phyloP scores from a whole-genome alignment of 345 rosid genomes.

The Eutrema yunnanense region DNA sequence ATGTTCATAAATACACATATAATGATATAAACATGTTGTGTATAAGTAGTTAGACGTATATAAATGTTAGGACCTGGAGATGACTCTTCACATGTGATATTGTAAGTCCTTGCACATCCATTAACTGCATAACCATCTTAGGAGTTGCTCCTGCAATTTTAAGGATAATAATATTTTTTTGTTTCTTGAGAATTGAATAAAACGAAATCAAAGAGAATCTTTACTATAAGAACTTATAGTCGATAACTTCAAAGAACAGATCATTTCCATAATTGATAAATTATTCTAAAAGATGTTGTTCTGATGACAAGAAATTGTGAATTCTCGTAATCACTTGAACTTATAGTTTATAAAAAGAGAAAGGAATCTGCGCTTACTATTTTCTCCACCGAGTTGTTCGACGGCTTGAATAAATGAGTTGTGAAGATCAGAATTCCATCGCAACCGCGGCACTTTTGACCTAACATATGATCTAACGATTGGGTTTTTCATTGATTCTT shows the following conservation, averaged over 20 bases:
- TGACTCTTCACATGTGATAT: slow-evolving; percentile 85
- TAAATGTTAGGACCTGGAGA: slow-evolving; percentile 47
- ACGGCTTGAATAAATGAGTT: slow-evolving; percentile 64
- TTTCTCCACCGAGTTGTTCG: slow-evolving; percentile 76
- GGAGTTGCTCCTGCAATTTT: slow-evolving; percentile 64
- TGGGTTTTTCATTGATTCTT: slow-evolving; percentile 9
- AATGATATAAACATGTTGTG: neutral
- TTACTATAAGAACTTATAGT: neutral
- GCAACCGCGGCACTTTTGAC: slow-evolving; percentile 70
- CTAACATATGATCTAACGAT: slow-evolving; percentile 63
- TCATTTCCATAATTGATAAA: neutral
- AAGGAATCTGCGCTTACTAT: slow-evolving; percentile 37
- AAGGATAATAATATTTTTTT: neutral
- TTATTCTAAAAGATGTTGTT: neutral
- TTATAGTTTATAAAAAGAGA: neutral
- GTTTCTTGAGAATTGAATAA: neutral
- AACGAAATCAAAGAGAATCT: neutral
- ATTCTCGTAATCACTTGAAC: neutral
- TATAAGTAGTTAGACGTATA: neutral
- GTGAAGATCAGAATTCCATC: slow-evolving; percentile 86
- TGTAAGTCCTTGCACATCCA: slow-evolving; percentile 76
- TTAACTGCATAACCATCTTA: slow-evolving; percentile 68
- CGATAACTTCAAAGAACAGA: neutral
- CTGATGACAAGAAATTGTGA: neutral
- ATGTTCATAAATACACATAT: neutral